phyloP scores from a whole-genome alignment of 1,284 basidiomycete genomes.

The Cryptococcus sp. region DNA sequence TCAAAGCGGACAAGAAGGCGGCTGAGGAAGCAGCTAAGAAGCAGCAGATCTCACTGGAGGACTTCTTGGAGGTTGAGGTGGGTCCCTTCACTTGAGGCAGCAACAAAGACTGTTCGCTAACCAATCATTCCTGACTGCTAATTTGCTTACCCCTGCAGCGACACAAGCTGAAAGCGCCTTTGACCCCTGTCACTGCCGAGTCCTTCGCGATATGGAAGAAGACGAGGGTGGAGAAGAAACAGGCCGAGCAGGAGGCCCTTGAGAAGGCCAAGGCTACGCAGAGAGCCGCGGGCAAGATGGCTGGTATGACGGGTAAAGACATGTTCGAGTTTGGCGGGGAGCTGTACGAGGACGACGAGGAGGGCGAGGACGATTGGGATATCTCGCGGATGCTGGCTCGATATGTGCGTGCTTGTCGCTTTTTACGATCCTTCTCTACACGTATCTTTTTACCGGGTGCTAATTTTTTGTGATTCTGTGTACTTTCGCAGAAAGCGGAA shows the following conservation, averaged over 20 bases:
- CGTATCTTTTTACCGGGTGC: conserved; percentile 58
- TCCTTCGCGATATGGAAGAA: conserved; percentile 94
- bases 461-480: conserved; percentile 35
- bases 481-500: background rate
- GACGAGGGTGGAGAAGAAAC: conserved; percentile 88
- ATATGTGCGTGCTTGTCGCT: conserved; percentile 53
- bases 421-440: conserved; percentile 50
- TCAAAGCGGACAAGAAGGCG: conserved; percentile 83
- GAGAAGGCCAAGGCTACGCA: conserved; percentile 84
- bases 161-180: conserved; percentile 86
- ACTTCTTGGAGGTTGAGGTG: conserved; percentile 96
- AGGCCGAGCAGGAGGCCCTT: conserved; percentile 76
- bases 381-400: conserved; percentile 49
- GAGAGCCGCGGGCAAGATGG: conserved; percentile 83
- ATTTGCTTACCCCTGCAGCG: conserved; percentile 59
- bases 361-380: conserved; percentile 53
- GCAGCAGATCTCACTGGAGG: conserved; percentile 88
- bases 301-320: conserved; percentile 93
- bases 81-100: conserved; percentile 31
- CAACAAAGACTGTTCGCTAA: background rate
- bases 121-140: background rate
- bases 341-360: conserved; percentile 77
- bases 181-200: conserved; percentile 96
- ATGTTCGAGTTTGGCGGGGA: conserved; percentile 97
- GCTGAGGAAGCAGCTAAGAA: conserved; percentile 79